These are phyloP conservation scores for Dovyalis caffra DNA, from an alignment of 345 rosid genomes.

Conservation along the genomic window DNA sequence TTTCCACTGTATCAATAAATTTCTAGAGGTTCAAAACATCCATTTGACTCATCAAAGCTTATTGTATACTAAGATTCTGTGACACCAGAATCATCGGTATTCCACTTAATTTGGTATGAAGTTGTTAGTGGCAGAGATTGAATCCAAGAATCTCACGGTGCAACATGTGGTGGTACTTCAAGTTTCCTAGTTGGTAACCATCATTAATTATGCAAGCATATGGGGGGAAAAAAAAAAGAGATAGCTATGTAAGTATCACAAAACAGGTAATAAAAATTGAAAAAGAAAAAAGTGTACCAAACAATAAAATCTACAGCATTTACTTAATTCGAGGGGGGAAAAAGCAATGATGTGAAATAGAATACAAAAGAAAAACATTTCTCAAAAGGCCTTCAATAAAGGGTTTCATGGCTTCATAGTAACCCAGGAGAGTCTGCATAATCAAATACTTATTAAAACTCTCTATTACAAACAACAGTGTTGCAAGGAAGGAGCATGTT, in stretches of 20 bases:
- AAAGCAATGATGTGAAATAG: neutral
- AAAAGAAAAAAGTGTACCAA: neutral
- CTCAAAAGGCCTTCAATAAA: neutral
- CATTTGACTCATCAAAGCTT: neutral
- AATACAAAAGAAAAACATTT: neutral
- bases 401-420: neutral
- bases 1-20: neutral
- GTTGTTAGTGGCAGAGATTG: neutral
- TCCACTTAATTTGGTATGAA: neutral
- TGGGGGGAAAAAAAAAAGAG: too few relatives aligned
- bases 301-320: neutral
- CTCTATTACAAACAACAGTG: neutral
- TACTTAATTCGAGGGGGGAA: neutral
- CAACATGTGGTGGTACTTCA: neutral
- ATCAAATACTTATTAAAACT: neutral
- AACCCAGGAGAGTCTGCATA: neutral
- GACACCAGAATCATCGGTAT: neutral
- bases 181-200: neutral
- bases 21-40: neutral
- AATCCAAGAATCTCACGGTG: neutral
- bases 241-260: neutral
- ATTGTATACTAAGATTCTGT: neutral
- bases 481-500: neutral
- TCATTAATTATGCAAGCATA: neutral
- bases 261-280: neutral